Conservation (phyloP, 192 early-diverging fungal genomes). For the Coemansia sp. region DNA sequence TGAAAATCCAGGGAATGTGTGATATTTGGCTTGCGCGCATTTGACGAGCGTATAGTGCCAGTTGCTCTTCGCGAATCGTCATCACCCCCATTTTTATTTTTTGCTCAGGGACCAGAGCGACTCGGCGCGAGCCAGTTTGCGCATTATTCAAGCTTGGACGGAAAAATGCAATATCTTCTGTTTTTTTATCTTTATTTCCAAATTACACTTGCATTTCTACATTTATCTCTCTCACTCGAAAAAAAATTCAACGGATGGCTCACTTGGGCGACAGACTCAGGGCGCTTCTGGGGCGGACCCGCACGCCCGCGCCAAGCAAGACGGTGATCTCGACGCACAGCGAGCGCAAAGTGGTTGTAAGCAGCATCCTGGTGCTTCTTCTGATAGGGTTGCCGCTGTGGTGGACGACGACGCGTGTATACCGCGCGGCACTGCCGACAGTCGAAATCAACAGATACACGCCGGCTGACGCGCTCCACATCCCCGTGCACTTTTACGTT, state of each 20-base stretch:
- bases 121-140: neutral
- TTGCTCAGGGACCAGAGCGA: neutral
- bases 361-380: conserved; percentile 34
- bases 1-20: neutral
- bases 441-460: conserved; percentile 18
- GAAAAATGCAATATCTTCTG: neutral
- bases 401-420: conserved; percentile 55
- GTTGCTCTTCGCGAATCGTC: conserved; percentile 12
- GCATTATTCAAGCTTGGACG: neutral
- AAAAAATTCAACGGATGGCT: neutral
- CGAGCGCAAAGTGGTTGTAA: conserved; percentile 43
- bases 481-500: conserved; percentile 36
- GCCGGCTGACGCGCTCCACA: conserved; percentile 14
- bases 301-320: conserved; percentile 10
- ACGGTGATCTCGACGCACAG: conserved; percentile 38
- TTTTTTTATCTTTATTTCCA: neutral
- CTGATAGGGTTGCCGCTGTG: conserved; percentile 49
- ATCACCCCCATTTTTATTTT: neutral
- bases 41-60: conserved; percentile 7
- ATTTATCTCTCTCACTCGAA: no score
- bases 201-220: neutral
- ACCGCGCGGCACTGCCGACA: conserved; percentile 46
- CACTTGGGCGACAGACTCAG: conserved; percentile 27
- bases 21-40: conserved; percentile 12
- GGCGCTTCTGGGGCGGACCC: conserved; percentile 20